These are phyloP conservation scores for Talaromyces piceae DNA, from an alignment of 2,329 filamentous ascomycete species.

Conservation along the genomic window DNA sequence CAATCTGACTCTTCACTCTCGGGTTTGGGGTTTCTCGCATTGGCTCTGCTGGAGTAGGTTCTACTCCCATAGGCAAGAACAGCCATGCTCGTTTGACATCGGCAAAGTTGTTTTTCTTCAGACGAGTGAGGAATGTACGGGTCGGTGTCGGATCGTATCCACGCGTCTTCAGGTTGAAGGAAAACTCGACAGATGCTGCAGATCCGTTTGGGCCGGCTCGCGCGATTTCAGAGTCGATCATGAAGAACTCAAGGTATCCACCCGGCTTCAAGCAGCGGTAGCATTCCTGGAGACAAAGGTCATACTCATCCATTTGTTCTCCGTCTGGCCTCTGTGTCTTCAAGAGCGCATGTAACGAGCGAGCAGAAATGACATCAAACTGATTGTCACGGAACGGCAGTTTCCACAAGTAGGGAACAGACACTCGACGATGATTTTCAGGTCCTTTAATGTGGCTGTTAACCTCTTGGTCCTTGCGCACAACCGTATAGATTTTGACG, in stretches of 20 bases:
- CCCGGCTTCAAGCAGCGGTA: conserved; percentile 87
- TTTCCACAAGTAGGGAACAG: conserved; percentile 66
- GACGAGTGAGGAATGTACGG: conserved; percentile 67
- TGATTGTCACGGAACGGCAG: conserved; percentile 79
- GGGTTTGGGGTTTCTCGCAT: conserved; percentile 35
- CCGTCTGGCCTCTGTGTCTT: conserved; percentile 58
- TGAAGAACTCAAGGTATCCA: conserved; percentile 82
- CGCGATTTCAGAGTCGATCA: conserved; percentile 85
- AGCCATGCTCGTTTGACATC: conserved; percentile 80
- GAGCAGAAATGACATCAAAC: conserved; percentile 87
- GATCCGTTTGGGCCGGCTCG: conserved; percentile 72
- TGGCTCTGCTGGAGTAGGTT: conserved; percentile 39
- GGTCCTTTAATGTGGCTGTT: conserved; percentile 75
- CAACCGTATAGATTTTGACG: conserved; percentile 80
- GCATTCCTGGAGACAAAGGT: conserved; percentile 75
- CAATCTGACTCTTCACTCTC: conserved; percentile 30
- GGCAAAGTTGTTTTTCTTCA: conserved; percentile 69
- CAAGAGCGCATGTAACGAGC: conserved; percentile 76
- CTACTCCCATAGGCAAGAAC: conserved; percentile 70
- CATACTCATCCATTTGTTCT: conserved; percentile 75
- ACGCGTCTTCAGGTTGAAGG: conserved; percentile 77
- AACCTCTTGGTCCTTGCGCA: conserved; percentile 64
- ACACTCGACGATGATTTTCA: conserved; percentile 75
- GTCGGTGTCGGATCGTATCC: conserved; percentile 85
- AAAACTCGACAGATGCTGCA: conserved; percentile 84